Conservation (phyloP, 225 moss, liverwort and hornwort genomes). For the Polytrichum commune region DNA sequence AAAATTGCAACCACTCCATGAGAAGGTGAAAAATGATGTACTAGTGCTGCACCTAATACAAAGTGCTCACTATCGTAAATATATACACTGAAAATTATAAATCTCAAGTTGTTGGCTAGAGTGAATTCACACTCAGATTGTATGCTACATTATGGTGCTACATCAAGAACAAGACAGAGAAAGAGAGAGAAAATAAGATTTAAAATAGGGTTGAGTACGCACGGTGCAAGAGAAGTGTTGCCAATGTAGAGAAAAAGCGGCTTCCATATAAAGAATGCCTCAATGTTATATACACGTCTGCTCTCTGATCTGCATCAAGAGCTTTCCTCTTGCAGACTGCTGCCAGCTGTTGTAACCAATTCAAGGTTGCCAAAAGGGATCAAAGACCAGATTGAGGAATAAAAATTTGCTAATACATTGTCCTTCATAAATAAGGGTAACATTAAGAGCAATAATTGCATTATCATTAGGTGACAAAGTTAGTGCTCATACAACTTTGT, state of each 20-base stretch:
- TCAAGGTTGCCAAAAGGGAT: conserved; percentile 2
- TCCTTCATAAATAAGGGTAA: too few relatives aligned
- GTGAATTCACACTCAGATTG: too few relatives aligned
- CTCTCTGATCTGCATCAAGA: conserved; percentile 24
- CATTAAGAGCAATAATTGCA: too few relatives aligned
- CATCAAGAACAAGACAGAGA: conserved; percentile 6
- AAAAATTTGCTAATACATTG: too few relatives aligned
- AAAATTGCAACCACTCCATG: background rate
- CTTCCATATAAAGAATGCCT: conserved; percentile 54
- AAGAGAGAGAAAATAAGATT: background rate
- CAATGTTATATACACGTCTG: conserved; percentile 26
- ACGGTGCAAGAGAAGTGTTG: conserved; percentile 46
- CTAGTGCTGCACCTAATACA: too few relatives aligned
- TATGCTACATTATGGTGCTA: background rate
- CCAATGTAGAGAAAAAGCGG: conserved; percentile 35
- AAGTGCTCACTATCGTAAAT: too few relatives aligned
- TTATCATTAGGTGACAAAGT: too few relatives aligned
- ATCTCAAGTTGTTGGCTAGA: conserved; percentile 1
- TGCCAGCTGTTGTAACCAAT: conserved; percentile 43
- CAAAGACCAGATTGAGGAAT: too few relatives aligned
- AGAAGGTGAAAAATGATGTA: background rate
- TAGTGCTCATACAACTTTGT: too few relatives aligned
- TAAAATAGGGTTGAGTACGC: conserved; percentile 22
- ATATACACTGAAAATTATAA: too few relatives aligned
- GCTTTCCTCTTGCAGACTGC: conserved; percentile 48